Percentiles rank a stretch among this genome's conserved stretches.
These are phyloP conservation scores for Strigomonas galati DNA, from an alignment of 208 protist species.

Conservation along the genomic window DNA sequence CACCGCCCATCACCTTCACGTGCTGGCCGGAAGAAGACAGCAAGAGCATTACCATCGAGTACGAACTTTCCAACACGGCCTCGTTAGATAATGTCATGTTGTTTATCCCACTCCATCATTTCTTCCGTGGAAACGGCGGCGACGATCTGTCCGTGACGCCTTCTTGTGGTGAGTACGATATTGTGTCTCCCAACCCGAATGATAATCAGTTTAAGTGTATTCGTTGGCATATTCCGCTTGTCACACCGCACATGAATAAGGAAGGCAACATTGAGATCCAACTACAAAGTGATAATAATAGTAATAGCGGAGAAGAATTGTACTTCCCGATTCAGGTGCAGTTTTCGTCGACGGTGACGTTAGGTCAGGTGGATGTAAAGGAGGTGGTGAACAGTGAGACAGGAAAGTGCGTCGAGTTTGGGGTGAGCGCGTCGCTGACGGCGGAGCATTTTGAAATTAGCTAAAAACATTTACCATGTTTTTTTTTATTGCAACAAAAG, in stretches of 20 bases:
- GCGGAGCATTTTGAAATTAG: conserved; percentile 1
- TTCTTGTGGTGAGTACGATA: conserved; percentile 17
- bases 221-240: conserved; percentile 60
- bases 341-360: conserved; percentile 35
- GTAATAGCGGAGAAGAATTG: conserved; percentile 26
- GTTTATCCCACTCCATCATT: conserved; percentile 57
- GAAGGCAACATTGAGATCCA: conserved; percentile 71
- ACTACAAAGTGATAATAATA: conserved; percentile 21
- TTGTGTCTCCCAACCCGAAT: conserved; percentile 34
- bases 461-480: conserved; percentile 8
- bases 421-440: not conserved
- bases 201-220: conserved; percentile 21
- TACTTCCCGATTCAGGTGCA: conserved; percentile 78
- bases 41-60: conserved; percentile 75
- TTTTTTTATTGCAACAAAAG: conserved; percentile 7
- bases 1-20: conserved; percentile 63
- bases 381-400: conserved; percentile 40
- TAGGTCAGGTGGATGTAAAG: conserved; percentile 50
- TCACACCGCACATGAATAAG: conserved; percentile 40
- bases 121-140: conserved; percentile 5
- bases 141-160: conserved; percentile 25
- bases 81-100: conserved; percentile 56
- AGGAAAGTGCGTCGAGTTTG: conserved; percentile 1
- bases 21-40: conserved; percentile 69
- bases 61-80: too few species aligned